A percentile compares a stretch with the other conserved stretches of the same genome.
Evolutionary conservation across 2,329 filamentous ascomycete species (phyloP).

Genomic region (Neoarthrinium moseri): DNA sequence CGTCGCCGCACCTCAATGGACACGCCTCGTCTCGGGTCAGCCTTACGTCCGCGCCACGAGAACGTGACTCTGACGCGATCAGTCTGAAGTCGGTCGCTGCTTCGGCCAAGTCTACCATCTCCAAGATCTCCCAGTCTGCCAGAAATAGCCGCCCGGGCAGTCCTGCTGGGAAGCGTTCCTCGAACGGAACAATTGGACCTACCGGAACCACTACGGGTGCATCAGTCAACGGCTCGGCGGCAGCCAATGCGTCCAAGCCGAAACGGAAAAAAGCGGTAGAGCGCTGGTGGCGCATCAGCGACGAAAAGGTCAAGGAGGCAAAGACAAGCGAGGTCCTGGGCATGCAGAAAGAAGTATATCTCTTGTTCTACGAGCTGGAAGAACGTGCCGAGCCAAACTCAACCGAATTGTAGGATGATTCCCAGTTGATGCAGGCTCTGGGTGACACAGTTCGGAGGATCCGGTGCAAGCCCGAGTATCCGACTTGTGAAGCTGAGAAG

Average conservation of each 20-base stretch:
- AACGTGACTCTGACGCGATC: constrained; percentile 46
- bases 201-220: constrained; percentile 15
- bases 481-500: background rate
- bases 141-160: constrained; percentile 28
- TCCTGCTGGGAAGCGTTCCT: constrained; percentile 17
- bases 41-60: constrained; percentile 26
- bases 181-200: constrained; percentile 7
- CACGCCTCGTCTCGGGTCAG: constrained; percentile 15
- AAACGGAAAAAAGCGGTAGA: constrained; percentile 63
- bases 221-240: constrained; percentile 9
- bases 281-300: constrained; percentile 96
- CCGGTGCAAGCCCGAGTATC: background rate
- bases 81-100: constrained; percentile 57
- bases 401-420: constrained; percentile 11
- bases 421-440: constrained; percentile 1
- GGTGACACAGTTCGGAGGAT: background rate
- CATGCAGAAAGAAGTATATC: constrained; percentile 95
- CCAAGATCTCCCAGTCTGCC: constrained; percentile 41
- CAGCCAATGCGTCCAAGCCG: constrained; percentile 17
- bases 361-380: constrained; percentile 89
- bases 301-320: constrained; percentile 93
- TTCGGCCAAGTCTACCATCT: constrained; percentile 55
- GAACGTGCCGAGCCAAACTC: constrained; percentile 39
- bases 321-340: constrained; percentile 87
- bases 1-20: constrained; percentile 16